These are phyloP conservation scores for Lentinula sp. DNA, from an alignment of 768 basidiomycete genomes.

Conservation along the genomic window DNA sequence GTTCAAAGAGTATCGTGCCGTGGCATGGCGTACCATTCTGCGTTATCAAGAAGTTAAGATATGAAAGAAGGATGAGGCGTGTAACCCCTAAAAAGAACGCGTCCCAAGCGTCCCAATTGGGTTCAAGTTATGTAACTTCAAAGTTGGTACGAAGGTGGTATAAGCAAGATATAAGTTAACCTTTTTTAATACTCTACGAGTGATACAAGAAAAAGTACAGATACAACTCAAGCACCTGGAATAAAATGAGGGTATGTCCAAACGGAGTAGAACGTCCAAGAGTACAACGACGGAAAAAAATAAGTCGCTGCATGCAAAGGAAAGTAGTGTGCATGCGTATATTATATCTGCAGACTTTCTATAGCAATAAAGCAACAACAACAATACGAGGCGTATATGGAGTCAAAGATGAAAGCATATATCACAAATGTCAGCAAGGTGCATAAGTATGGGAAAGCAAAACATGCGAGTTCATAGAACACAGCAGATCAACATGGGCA, in stretches of 20 bases:
- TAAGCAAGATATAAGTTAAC: neutral
- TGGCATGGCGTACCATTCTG: neutral
- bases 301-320: neutral
- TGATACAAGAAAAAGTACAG: slow-evolving; percentile 1
- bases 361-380: neutral
- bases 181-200: neutral
- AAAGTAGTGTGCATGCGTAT: neutral
- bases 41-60: neutral
- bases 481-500: neutral
- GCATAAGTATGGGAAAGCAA: neutral
- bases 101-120: neutral
- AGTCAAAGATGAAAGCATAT: neutral
- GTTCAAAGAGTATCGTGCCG: neutral
- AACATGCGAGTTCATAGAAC: neutral
- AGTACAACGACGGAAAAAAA: neutral
- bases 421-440: neutral
- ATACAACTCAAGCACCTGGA: neutral
- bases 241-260: neutral
- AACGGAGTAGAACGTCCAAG: neutral
- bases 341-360: neutral
- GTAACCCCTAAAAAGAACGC: neutral
- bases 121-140: neutral
- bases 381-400: neutral
- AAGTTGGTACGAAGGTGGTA: neutral
- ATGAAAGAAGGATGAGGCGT: neutral